Conservation (phyloP, 768 basidiomycete genomes). For the Hericium coralloides region DNA sequence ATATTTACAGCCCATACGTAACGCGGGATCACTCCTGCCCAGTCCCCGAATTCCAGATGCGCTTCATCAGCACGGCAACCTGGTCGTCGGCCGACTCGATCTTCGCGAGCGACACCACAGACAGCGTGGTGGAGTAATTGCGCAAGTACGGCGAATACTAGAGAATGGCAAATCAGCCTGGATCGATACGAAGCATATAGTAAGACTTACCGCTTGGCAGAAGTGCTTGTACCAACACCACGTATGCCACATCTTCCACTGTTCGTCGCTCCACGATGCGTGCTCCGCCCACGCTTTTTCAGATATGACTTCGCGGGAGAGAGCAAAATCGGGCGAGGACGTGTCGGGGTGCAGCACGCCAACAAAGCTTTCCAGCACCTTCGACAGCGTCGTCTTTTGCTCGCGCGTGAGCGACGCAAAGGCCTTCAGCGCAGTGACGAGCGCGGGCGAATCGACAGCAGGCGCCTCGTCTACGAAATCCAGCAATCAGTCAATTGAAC, state of each 20-base stretch:
- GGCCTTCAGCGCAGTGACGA: slow-evolving; percentile 68
- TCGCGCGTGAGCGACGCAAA: slow-evolving; percentile 66
- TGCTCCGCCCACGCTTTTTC: slow-evolving; percentile 67
- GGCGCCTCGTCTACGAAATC: slow-evolving; percentile 32
- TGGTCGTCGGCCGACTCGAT: slow-evolving; percentile 51
- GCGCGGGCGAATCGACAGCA: slow-evolving; percentile 51
- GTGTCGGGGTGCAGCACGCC: slow-evolving; percentile 16
- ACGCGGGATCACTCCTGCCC: slow-evolving; percentile 35
- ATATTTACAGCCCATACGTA: not conserved
- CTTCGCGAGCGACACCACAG: slow-evolving; percentile 57
- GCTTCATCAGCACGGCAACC: slow-evolving; percentile 49
- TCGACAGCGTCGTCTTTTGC: slow-evolving; percentile 63
- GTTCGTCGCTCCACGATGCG: slow-evolving; percentile 56
- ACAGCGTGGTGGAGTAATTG: slow-evolving; percentile 63
- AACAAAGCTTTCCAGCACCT: slow-evolving; percentile 72
- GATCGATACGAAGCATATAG: not conserved
- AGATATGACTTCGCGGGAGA: slow-evolving; percentile 47
- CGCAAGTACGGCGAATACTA: slow-evolving; percentile 78
- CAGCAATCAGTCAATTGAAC: not conserved
- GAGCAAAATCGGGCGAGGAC: slow-evolving; percentile 38
- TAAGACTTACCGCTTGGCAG: slow-evolving; percentile 51
- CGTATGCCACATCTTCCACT: slow-evolving; percentile 82
- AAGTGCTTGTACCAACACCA: slow-evolving; percentile 93
- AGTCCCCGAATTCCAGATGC: slow-evolving; percentile 63
- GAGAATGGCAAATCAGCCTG: not conserved